Percentiles rank a stretch among this genome's conserved stretches.
phyloP scores from a whole-genome alignment of 169 alveolate species.

The Babesia ovis region DNA sequence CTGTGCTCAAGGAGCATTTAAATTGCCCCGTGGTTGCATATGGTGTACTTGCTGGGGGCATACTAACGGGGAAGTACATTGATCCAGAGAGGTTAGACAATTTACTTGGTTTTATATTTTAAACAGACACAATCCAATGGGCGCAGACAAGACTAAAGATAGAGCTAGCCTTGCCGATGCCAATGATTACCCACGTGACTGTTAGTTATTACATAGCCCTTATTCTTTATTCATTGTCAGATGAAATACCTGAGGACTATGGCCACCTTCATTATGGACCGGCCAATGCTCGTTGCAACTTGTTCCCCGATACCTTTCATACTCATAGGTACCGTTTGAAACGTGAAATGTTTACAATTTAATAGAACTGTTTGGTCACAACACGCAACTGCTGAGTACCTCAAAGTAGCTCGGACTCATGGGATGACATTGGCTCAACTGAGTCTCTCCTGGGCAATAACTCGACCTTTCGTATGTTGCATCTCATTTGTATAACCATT shows the following conservation, averaged over 20 bases:
- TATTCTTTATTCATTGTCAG: conserved; percentile 28
- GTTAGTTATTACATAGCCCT: conserved; percentile 21
- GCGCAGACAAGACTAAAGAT: conserved; percentile 73
- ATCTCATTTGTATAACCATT: neutral
- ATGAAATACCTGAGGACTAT: conserved; percentile 78
- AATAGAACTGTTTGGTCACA: conserved; percentile 83
- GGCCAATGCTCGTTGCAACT: conserved; percentile 78
- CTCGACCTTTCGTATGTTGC: conserved; percentile 79
- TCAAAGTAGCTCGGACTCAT: conserved; percentile 79
- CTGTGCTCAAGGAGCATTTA: conserved; percentile 64
- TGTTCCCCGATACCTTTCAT: conserved; percentile 76
- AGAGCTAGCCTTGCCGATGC: conserved; percentile 40
- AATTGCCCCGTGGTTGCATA: conserved; percentile 83
- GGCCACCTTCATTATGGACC: conserved; percentile 84
- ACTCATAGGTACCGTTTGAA: conserved; percentile 66
- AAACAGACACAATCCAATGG: conserved; percentile 68
- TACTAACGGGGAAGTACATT: conserved; percentile 83
- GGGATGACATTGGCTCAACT: conserved; percentile 81
- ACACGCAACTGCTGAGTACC: conserved; percentile 79
- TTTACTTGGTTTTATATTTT: too few species aligned
- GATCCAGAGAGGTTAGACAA: conserved; percentile 80
- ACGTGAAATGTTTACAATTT: too few species aligned
- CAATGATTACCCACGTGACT: conserved; percentile 39
- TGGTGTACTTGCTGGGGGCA: conserved; percentile 85
- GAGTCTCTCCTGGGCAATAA: conserved; percentile 73